Evolutionary conservation across 352 stramenopile species (phyloP), one percentile per base, ranked within the genome.

Genomic region (Pythium insidiosum): DNA sequence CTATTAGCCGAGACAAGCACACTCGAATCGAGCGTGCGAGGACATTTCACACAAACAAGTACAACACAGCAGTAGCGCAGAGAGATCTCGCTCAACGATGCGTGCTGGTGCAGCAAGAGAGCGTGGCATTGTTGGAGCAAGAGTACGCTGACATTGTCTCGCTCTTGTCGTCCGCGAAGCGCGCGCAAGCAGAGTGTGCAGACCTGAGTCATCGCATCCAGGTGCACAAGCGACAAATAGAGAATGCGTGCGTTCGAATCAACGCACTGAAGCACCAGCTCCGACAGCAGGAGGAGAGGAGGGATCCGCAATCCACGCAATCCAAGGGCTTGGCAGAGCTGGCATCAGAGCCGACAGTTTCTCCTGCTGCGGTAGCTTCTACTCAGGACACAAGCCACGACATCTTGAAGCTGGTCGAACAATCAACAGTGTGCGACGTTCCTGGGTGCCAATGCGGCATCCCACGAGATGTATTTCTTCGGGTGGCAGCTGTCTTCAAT

Each of bases 401-500:
- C n/a, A n/a, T n/a, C 10, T 16, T 36, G 11, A 16, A 50, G 1
- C 25, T 30, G 13, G 21, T 28, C 9, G 21, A 47, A 9, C 36
- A 47, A 38, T 29, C 42, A 4, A 11, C 25, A 35, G 69, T 85
- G 6, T 85, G 73, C 47, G 69, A 76, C 50, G 60, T 74, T 4
- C 53, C 64, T 13, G 69, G 65, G 2, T 85, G 69, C 34, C 43
- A 20, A 10, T 85, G 73, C 18, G 73, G 67, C 4, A 77, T 85
- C 30, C 69, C 73, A 25, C 64, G 73, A 20, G 59, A 83, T 42
- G 73, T 85, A 13, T 83, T 83, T 26, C 39, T 74, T 13, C 66
- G 72, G 12, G 64, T 78, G 4, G 66, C 49, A 11, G 56, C 61
- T 13, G 59, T 45, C 13, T 40, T 84, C 18, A 84, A 84, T 36